Evolutionary conservation across 2,329 filamentous ascomycete species (phyloP).

Genomic region (Colletotrichum sp.): DNA sequence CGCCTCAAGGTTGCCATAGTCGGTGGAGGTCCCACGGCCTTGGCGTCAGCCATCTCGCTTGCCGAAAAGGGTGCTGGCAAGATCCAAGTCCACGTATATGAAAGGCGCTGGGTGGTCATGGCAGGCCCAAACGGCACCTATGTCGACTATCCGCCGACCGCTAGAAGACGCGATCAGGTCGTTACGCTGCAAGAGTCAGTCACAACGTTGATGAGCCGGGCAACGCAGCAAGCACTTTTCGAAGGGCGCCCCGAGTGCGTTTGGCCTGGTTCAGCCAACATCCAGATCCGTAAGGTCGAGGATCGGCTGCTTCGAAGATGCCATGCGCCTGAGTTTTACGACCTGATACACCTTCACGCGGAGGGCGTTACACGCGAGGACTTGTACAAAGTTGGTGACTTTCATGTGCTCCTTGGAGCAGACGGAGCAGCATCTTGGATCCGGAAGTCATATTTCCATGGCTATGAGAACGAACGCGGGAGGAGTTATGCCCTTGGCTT

Average conservation of each 20-base stretch:
- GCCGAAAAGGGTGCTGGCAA: constrained; percentile 36
- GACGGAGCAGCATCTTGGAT: constrained; percentile 42
- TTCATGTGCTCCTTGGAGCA: constrained; percentile 38
- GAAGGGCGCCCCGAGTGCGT: constrained; percentile 36
- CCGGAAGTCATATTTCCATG: constrained; percentile 35
- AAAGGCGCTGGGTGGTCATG: constrained; percentile 35
- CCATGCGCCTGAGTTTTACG: constrained; percentile 34
- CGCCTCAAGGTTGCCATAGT: not conserved
- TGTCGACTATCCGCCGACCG: constrained; percentile 32
- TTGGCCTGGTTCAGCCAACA: constrained; percentile 41
- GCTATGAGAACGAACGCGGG: constrained; percentile 38
- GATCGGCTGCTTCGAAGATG: constrained; percentile 37
- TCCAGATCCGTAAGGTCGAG: constrained; percentile 42
- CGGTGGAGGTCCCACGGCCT: not conserved
- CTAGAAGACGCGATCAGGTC: not conserved
- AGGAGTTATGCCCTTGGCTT: constrained; percentile 34
- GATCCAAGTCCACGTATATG: constrained; percentile 40
- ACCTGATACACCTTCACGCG: constrained; percentile 35
- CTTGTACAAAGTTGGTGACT: constrained; percentile 35
- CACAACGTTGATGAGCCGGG: not conserved
- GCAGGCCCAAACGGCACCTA: constrained; percentile 19
- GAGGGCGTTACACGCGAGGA: constrained; percentile 33
- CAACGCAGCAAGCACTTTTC: constrained; percentile 8
- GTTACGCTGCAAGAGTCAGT: not conserved
- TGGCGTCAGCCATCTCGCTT: constrained; percentile 13